Evolutionary conservation across 208 protist genomes (phyloP).

Genomic region (Trypanosoma grayi): DNA sequence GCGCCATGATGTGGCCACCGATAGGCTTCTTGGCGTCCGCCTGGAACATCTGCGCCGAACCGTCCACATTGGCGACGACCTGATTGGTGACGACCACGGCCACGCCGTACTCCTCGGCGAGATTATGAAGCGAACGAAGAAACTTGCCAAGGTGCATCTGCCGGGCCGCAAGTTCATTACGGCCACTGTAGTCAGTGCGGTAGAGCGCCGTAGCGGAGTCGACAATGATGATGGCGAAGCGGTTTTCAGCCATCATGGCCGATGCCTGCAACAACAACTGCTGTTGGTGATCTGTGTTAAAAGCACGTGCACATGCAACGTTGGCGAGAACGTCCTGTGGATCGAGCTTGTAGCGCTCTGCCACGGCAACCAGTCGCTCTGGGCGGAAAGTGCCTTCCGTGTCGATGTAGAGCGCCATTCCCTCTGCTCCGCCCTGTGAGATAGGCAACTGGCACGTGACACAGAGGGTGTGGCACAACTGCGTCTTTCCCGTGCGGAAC

Average conservation of each 20-base stretch:
- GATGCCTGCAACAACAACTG: constrained; percentile 94
- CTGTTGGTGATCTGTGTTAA: constrained; percentile 99
- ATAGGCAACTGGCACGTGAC: constrained; percentile 97
- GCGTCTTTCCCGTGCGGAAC: constrained; percentile 99
- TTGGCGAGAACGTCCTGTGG: constrained; percentile 98
- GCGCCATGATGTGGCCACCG: constrained; percentile 99
- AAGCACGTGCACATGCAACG: constrained; percentile 98
- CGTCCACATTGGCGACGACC: constrained; percentile 98
- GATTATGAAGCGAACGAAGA: constrained; percentile 94
- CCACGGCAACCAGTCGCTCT: constrained; percentile 86
- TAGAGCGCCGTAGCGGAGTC: constrained; percentile 99
- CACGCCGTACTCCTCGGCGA: constrained; percentile 99
- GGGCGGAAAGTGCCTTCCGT: constrained; percentile 99
- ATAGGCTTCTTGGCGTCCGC: constrained; percentile 99
- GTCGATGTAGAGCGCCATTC: constrained; percentile 99
- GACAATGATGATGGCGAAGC: constrained; percentile 98
- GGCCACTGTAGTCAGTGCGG: constrained; percentile 98
- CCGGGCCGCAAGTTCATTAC: constrained; percentile 97
- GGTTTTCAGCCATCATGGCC: constrained; percentile 98
- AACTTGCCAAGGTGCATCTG: constrained; percentile 99
- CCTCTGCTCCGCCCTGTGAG: constrained; percentile 95
- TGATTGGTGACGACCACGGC: constrained; percentile 99
- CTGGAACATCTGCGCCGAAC: constrained; percentile 94
- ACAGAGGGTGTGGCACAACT: constrained; percentile 99
- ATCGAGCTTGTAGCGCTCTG: constrained; percentile 94